Evolutionary conservation across 2,329 filamentous ascomycete species (phyloP), one percentile per base, ranked within the genome.

Genomic region (Albifimbria verrucaria): DNA sequence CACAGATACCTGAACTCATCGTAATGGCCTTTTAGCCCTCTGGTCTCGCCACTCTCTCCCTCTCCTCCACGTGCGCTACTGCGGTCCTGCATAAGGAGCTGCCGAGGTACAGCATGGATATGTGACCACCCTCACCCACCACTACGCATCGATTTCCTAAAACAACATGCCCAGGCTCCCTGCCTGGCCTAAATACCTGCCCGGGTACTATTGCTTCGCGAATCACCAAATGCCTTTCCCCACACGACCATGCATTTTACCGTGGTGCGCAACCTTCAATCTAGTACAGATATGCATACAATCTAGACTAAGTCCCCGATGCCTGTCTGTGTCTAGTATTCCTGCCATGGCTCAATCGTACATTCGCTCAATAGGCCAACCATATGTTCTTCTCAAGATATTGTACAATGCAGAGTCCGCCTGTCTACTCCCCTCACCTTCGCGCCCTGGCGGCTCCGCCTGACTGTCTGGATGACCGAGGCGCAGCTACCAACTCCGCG

Each of bases 401-500:
- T 39, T 39, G 32, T 39, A 39, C 32, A 39, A 39, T 39, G 18
- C 18, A n/a, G 12, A 39, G 18, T n/a, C 12, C 32, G 6, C 18
- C 43, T 22, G 44, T 45, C 36, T 48, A 15, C 48, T 22, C 25
- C 23, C 25, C 52, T 57, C 48, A 68, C 55, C 60, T 65, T 59
- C 59, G 60, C 22, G 52, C 57, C 32, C 32, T 39, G 32, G 32
- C 32, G 5, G 32, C 32, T 4, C 32, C 32, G 32, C 6, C 18
- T 4, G 32, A n/a, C 12, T n/a, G 32, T n/a, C 32, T n/a, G 4
- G 32, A 39, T 15, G 32, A 12, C 15, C 32, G 32, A 4, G 23
- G 46, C 20, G 59, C 65, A 15, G 61, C 54, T 49, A 68, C 63
- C 54, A 68, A 50, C 60, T 71, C 65, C 9, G 67, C 67, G 47